Conservation (phyloP, 2,329 filamentous ascomycete genomes). For the Penicillium sp. region DNA sequence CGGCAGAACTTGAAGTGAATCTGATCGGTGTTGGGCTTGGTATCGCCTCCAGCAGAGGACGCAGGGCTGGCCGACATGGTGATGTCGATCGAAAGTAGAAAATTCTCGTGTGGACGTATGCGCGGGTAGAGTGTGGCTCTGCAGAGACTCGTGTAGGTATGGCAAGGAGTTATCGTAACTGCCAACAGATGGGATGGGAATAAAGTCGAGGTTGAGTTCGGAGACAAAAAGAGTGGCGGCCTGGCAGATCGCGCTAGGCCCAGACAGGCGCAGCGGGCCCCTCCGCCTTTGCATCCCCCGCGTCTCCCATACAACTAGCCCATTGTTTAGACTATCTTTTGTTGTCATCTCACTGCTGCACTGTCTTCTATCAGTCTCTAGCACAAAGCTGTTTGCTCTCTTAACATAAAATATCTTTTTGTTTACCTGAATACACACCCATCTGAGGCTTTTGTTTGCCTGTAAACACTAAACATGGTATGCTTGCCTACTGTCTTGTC, state of each 20-base stretch:
- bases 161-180: too few species aligned
- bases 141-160: neutral
- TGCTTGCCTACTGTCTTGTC: neutral
- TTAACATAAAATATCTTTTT: neutral
- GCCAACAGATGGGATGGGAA: neutral
- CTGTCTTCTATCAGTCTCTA: neutral
- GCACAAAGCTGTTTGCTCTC: neutral
- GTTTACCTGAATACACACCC: neutral
- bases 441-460: neutral
- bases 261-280: neutral
- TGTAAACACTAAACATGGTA: conserved; percentile 11
- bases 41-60: conserved; percentile 35
- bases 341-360: too few species aligned
- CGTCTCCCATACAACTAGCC: conserved; percentile 7
- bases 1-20: conserved; percentile 97
- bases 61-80: conserved; percentile 42
- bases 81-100: neutral
- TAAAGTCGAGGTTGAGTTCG: neutral
- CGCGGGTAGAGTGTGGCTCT: neutral
- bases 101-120: neutral
- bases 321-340: too few species aligned
- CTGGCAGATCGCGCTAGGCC: conserved; percentile 2
- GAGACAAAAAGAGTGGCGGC: neutral
- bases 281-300: conserved; percentile 3
- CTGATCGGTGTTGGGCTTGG: conserved; percentile 56